These are phyloP conservation scores for Botryococcus braunii DNA, from an alignment of 163 green algal genomes.

Conservation along the genomic window DNA sequence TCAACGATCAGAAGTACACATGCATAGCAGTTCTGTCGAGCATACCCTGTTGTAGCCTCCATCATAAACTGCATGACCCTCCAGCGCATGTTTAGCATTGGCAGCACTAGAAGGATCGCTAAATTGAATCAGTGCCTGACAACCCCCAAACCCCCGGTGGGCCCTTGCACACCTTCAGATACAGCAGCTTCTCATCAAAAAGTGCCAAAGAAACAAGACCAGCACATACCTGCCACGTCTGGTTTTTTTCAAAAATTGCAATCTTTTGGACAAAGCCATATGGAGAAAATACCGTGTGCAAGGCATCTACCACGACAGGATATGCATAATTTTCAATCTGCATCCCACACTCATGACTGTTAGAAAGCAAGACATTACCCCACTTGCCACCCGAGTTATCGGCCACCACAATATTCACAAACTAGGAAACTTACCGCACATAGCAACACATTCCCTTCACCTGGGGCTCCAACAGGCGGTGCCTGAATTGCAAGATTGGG, in stretches of 20 bases:
- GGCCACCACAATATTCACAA: neutral
- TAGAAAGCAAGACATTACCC: slow-evolving; percentile 1
- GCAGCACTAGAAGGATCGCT: slow-evolving; percentile 33
- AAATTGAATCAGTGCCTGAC: slow-evolving; percentile 44
- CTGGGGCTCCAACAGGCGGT: slow-evolving; percentile 6
- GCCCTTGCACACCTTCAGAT: too few relatives aligned
- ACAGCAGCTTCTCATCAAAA: neutral
- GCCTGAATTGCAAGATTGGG: slow-evolving; percentile 9
- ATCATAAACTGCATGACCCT: slow-evolving; percentile 70
- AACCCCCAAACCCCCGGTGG: slow-evolving; percentile 9
- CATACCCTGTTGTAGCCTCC: slow-evolving; percentile 58
- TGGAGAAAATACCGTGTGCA: slow-evolving; percentile 59
- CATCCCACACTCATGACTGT: neutral
- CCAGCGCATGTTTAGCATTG: slow-evolving; percentile 44
- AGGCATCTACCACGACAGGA: slow-evolving; percentile 49
- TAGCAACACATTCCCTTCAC: slow-evolving; percentile 47
- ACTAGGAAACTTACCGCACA: slow-evolving; percentile 11
- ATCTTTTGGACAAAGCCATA: slow-evolving; percentile 66
- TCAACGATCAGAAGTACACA: too few relatives aligned
- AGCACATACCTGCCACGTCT: slow-evolving; percentile 24
- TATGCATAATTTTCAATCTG: slow-evolving; percentile 59
- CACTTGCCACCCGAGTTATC: neutral
- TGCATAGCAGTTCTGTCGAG: too few relatives aligned
- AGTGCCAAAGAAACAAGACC: neutral
- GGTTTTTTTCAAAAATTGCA: slow-evolving; percentile 51